Percentiles rank a stretch among this genome's conserved stretches.
These are phyloP conservation scores for Phytophthora palmivora DNA, from an alignment of 352 stramenopile genomes.

Conservation along the genomic window DNA sequence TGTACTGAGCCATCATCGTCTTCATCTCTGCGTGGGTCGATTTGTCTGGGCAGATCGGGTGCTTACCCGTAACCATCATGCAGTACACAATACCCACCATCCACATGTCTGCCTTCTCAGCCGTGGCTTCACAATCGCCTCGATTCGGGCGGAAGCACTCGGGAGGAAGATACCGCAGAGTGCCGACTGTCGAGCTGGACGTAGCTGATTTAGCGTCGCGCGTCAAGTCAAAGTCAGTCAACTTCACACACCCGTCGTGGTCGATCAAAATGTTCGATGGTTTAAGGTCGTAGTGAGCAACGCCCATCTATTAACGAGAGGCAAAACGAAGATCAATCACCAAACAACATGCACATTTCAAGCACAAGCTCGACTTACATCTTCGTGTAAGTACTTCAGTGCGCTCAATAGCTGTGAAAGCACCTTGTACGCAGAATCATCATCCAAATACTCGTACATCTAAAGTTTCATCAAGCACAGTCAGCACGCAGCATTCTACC, in stretches of 20 bases:
- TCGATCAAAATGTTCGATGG: constrained; percentile 97
- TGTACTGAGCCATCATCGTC: constrained; percentile 38
- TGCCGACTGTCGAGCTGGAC: constrained; percentile 70
- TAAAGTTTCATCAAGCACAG: constrained; percentile 18
- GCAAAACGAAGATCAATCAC: not conserved
- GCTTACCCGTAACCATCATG: constrained; percentile 81
- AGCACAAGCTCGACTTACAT: constrained; percentile 44
- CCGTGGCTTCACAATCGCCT: constrained; percentile 65
- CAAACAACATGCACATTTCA: not conserved
- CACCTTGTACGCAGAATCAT: constrained; percentile 66
- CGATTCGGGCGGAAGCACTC: constrained; percentile 72
- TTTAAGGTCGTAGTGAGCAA: constrained; percentile 95
- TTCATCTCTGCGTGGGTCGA: constrained; percentile 61
- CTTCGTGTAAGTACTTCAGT: constrained; percentile 75
- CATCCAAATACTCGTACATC: constrained; percentile 70
- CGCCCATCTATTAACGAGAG: constrained; percentile 51
- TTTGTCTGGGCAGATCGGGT: constrained; percentile 74
- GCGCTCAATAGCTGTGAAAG: constrained; percentile 70
- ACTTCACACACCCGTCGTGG: constrained; percentile 82
- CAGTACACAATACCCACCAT: constrained; percentile 84
- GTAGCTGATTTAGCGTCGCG: constrained; percentile 65
- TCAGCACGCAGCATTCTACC: constrained; percentile 2
- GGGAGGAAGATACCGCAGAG: constrained; percentile 75
- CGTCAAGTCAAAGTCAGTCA: constrained; percentile 93
- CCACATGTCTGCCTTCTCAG: constrained; percentile 86